Base-by-base conservation (phyloP, 2,329 filamentous ascomycete genomes). In the Aspergillus awamori region DNA sequence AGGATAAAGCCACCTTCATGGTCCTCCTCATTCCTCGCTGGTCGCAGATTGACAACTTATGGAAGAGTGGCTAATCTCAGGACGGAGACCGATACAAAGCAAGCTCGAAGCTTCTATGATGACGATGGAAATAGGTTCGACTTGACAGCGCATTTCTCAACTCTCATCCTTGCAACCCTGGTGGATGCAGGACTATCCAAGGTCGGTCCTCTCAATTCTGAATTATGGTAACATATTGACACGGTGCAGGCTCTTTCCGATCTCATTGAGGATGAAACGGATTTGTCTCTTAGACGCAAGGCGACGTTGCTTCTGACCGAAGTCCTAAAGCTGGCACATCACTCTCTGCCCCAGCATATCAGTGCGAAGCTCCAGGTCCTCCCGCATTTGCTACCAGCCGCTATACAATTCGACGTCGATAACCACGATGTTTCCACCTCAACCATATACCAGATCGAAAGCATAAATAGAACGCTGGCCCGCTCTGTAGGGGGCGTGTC, bases 381-480 rank as follows among this genome's bases (percentile, higher is more conserved):
- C 17, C 95, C 95, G 0, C 89, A 94, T 63, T 82, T 98, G 1
- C 90, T 99, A 70, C 84, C 89, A 6, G 87, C 89, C 0, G 92
- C 93, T 4, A 84, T 91, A 2, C 84, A 87, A 36, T 92, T 93
- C 68, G 82, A 86, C 22, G 83, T 87, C 20, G 87, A 93, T 30
- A 84, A 87, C 24, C 88, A 92, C 58, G 93, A 93, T 67, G 83
- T 90, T 59, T 92, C 94, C 6, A 93, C 92, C 7, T 89, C 92
- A 7, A 96, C 96, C 17, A 92, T 99, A 11, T 99, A 98, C 71
- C 95, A 98, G 74, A 96, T 99, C 57, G 97, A 97, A 79, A 97
- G 94, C 73, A 93, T 99, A 67, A 99, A 94, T 75, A 87, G 92
- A 64, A 98, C 93, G 0, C 80, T 99, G 13, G 96, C 96, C 72